Base-by-base conservation (phyloP, 2,329 filamentous ascomycete genomes). In the Hymenoscyphus albidus region DNA sequence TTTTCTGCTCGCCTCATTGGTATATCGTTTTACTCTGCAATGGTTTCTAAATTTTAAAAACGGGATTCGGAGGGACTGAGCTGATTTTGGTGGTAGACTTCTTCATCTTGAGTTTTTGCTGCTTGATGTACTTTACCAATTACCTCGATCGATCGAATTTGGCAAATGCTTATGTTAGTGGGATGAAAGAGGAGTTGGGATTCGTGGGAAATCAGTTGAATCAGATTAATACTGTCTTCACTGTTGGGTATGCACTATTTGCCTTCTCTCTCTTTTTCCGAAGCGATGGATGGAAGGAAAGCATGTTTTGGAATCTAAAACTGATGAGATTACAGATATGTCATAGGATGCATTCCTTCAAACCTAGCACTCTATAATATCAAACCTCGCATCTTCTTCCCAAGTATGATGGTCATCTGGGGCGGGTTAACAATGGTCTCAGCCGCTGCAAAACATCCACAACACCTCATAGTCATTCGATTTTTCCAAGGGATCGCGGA, bases 291-390 rank as follows among this genome's bases (percentile, higher is more conserved):
- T 51, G 5, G 9, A 12, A 22, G 10, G 13, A 10, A 12, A 22
- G 7, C n/a, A n/a, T n/a, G n/a, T n/a, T n/a, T n/a, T n/a, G n/a
- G n/a, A n/a, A n/a, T n/a, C n/a, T n/a, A n/a, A n/a, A n/a, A 12
- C 44, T 51, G n/a, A 51, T 10, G 44, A 51, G 6, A 3, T 18
- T 51, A 22, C 31, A 76, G 79, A 62, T 80, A 81, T 65, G 76
- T 80, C 0, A 73, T 88, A 3, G 86, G 86, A 0, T 85, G 89
- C 72, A 77, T 88, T 16, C 85, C 85, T 0, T 83, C 81, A 61
- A 88, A 87, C 70, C 73, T 88, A 9, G 85, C 85, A 2, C 78
- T 90, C 2, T 84, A 88, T 73, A 86, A 88, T 69, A 72, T 90
- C 65, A 81, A 81, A 59, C 87, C 87, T 1, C 80, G 86, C n/a